Conservation (phyloP, 768 basidiomycete genomes). For the Suillus lakei region DNA sequence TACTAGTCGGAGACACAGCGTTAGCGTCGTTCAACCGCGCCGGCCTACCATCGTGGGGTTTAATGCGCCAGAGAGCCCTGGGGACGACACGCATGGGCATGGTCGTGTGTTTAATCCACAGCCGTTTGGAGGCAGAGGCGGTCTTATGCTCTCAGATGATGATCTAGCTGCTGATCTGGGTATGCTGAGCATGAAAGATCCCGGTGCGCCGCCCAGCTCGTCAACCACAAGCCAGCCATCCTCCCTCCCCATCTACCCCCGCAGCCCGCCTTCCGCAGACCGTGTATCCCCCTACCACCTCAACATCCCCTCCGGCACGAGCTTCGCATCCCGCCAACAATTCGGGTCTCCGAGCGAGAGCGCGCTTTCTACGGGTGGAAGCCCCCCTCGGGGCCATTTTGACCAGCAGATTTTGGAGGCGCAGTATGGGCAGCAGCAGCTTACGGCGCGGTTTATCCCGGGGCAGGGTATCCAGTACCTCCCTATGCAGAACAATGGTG, state of each 20-base stretch:
- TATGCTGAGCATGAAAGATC: constrained; percentile 57
- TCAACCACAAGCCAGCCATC: constrained; percentile 65
- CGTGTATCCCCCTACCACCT: constrained; percentile 61
- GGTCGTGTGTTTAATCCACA: constrained; percentile 37
- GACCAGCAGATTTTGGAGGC: constrained; percentile 51
- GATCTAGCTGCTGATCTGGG: constrained; percentile 78
- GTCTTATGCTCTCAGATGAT: constrained; percentile 76
- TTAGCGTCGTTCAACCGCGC: constrained; percentile 80
- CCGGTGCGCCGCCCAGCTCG: constrained; percentile 20
- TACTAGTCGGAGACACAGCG: constrained; percentile 82
- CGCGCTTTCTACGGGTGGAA: constrained; percentile 54
- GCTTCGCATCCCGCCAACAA: constrained; percentile 50
- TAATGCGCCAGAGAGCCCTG: constrained; percentile 53
- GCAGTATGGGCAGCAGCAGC: constrained; percentile 35
- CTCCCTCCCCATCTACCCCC: constrained; percentile 77
- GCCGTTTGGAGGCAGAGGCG: constrained; percentile 52
- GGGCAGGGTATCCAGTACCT: constrained; percentile 69
- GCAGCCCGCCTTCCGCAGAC: constrained; percentile 62
- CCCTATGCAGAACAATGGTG: constrained; percentile 38
- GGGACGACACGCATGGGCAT: constrained; percentile 40
- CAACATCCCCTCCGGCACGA: constrained; percentile 54
- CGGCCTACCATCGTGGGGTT: constrained; percentile 71
- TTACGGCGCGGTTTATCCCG: constrained; percentile 66
- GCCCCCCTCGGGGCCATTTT: constrained; percentile 51
- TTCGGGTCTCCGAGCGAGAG: constrained; percentile 66